Evolutionary conservation across 208 protist species (phyloP).

Genomic region (Acanthamoeba sp.): DNA sequence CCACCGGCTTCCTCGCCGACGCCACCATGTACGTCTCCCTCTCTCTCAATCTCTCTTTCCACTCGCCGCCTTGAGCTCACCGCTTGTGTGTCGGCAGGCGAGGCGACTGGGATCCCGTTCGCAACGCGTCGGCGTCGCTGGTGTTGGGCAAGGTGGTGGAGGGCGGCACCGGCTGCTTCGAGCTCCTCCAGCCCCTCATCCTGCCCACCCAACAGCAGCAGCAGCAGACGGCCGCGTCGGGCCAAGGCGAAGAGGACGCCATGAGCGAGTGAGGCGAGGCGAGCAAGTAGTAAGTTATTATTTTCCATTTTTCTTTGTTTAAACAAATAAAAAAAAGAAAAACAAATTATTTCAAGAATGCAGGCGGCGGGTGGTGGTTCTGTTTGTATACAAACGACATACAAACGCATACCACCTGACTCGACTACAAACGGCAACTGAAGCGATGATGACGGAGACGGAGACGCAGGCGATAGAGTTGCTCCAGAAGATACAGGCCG

Average conservation of each 20-base stretch:
- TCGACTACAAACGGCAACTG: too few species aligned
- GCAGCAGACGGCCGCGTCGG: not conserved
- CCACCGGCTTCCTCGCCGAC: conserved; percentile 86
- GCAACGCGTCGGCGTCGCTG: conserved; percentile 84
- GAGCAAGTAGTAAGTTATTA: too few species aligned
- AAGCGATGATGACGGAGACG: too few species aligned
- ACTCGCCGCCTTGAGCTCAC: not conserved
- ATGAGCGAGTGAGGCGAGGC: conserved; percentile 49
- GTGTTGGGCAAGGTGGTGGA: conserved; percentile 85
- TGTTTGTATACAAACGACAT: too few species aligned
- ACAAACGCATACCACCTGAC: too few species aligned
- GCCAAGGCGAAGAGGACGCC: not conserved
- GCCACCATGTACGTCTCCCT: conserved; percentile 73
- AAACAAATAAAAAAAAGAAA: conserved; percentile 19
- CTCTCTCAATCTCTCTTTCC: not conserved
- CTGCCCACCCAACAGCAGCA: not conserved
- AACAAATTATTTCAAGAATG: too few species aligned
- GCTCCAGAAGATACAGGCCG: not conserved
- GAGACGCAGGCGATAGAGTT: not conserved
- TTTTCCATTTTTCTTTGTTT: too few species aligned
- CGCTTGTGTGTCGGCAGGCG: not conserved
- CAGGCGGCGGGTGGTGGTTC: too few species aligned
- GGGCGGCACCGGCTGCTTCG: conserved; percentile 84
- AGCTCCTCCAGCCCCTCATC: conserved; percentile 79
- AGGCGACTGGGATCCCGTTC: conserved; percentile 82